Evolutionary conservation across 202 grass and related monocot species (phyloP).

Genomic region (Saccharum hybrid): DNA sequence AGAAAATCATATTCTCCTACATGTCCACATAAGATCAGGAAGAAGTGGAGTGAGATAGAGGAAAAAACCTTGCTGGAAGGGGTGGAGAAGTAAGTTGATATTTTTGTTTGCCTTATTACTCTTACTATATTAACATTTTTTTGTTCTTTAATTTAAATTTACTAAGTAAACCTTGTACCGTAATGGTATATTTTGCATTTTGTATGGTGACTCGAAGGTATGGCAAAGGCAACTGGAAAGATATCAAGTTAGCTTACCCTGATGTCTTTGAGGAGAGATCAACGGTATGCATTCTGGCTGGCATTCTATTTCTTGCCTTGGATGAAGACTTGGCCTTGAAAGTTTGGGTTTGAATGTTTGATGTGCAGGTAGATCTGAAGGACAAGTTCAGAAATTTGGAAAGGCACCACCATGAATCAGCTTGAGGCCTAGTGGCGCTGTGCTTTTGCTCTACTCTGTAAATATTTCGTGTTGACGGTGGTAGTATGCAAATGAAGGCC

Average conservation of each 20-base stretch:
- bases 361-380: slow-evolving; percentile 56
- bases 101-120: background rate
- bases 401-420: background rate
- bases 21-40: slow-evolving; percentile 36
- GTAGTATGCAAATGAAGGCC: background rate
- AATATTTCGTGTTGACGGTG: background rate
- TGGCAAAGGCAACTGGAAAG: slow-evolving; percentile 52
- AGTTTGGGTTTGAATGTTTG: background rate
- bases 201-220: slow-evolving; percentile 38
- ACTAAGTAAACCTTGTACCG: background rate
- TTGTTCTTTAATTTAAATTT: background rate
- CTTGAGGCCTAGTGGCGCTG: slow-evolving; percentile 4
- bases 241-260: slow-evolving; percentile 57
- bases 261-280: slow-evolving; percentile 50
- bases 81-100: slow-evolving; percentile 40
- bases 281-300: slow-evolving; percentile 26
- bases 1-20: background rate
- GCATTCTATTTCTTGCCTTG: background rate
- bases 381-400: slow-evolving; percentile 59
- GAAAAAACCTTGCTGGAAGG: slow-evolving; percentile 51
- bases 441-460: background rate
- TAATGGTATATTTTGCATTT: background rate
- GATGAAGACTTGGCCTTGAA: background rate
- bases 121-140: background rate
- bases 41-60: slow-evolving; percentile 43